Conservation (phyloP, 352 stramenopile species). For the Globisporangium carolinianum region DNA sequence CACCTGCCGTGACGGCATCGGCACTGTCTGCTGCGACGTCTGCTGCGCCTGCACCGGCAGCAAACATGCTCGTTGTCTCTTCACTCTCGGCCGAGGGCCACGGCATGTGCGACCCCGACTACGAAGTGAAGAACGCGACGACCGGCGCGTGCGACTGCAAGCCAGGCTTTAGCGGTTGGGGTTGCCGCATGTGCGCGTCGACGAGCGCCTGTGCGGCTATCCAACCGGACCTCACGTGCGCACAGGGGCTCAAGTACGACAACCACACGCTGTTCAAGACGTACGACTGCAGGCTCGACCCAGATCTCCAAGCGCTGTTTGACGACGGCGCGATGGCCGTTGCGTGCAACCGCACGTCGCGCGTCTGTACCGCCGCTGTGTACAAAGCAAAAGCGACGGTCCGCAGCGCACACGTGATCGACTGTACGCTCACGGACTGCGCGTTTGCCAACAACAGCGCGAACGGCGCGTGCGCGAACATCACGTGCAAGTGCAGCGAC, state of each 20-base stretch:
- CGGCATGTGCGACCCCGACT: conserved; percentile 45
- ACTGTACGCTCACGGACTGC: conserved; percentile 57
- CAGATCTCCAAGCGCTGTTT: conserved; percentile 54
- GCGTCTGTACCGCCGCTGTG: conserved; percentile 57
- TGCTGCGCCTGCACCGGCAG: neutral
- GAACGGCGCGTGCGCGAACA: conserved; percentile 34
- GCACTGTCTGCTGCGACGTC: neutral
- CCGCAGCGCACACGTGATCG: conserved; percentile 50
- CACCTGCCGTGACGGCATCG: neutral
- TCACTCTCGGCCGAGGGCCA: conserved; percentile 4
- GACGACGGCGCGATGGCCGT: conserved; percentile 58
- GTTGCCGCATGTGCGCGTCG: conserved; percentile 51
- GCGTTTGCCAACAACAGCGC: conserved; percentile 33
- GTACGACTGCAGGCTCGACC: conserved; percentile 53
- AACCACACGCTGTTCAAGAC: conserved; percentile 44
- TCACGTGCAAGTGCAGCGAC: conserved; percentile 60
- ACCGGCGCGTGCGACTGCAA: conserved; percentile 50
- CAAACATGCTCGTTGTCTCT: conserved; percentile 3
- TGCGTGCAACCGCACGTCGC: conserved; percentile 38
- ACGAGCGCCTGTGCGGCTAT: conserved; percentile 33
- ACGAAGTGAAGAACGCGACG: conserved; percentile 45
- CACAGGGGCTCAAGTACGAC: conserved; percentile 43
- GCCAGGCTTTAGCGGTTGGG: conserved; percentile 48
- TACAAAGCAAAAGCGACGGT: conserved; percentile 52
- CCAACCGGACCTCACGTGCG: conserved; percentile 30